Evolutionary conservation across 1,284 basidiomycete genomes (phyloP).

Genomic region (Ceratobasidium sp.): DNA sequence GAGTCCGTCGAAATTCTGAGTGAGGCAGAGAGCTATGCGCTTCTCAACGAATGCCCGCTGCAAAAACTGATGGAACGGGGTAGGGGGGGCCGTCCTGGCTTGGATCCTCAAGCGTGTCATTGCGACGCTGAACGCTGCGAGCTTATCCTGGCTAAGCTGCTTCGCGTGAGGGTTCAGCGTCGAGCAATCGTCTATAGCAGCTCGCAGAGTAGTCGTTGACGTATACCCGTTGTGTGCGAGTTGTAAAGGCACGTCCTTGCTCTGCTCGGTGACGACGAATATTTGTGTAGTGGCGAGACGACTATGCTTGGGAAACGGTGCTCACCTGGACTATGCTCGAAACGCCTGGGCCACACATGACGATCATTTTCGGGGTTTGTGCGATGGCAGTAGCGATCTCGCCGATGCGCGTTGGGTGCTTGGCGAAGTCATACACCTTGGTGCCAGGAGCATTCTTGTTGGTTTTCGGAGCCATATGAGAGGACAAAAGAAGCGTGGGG

Average conservation of each 20-base stretch:
- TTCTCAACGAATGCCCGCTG: not conserved
- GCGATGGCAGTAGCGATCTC: constrained; percentile 1
- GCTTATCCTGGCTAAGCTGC: constrained; percentile 2
- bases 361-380: not conserved
- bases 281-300: no score
- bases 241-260: not conserved
- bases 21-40: not conserved
- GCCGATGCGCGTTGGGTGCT: no score
- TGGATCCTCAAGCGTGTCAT: not conserved
- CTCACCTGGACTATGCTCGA: not conserved
- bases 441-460: no score
- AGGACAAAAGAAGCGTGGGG: no score
- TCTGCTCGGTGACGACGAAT: not conserved
- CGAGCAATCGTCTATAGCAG: not conserved
- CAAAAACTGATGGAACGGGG: not conserved
- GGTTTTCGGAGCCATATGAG: no score
- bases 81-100: not conserved
- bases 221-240: no score
- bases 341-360: constrained; percentile 2
- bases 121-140: constrained; percentile 5
- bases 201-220: not conserved
- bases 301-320: not conserved
- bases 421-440: no score
- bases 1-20: not conserved
- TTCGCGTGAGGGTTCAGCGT: not conserved